Conservation (phyloP, 1,284 basidiomycete species). For the Malassezia nana region DNA sequence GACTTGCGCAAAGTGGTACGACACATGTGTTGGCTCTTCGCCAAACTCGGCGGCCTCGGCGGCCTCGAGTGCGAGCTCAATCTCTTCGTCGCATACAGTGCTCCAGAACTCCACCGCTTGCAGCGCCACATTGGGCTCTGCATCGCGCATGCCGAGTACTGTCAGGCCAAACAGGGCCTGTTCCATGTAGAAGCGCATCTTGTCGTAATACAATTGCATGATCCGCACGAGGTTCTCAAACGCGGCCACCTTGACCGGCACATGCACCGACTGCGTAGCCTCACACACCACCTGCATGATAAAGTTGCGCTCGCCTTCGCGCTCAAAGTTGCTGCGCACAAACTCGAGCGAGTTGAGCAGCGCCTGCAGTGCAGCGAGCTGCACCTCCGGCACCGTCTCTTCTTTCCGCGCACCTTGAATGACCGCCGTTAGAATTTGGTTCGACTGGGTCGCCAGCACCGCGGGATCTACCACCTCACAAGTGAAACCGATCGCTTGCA, state of each 20-base stretch:
- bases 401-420: constrained; percentile 96
- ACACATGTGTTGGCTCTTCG: constrained; percentile 77
- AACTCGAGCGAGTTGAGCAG: constrained; percentile 95
- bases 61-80: constrained; percentile 81
- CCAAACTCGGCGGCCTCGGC: constrained; percentile 87
- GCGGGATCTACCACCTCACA: constrained; percentile 75
- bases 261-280: constrained; percentile 83
- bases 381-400: constrained; percentile 75
- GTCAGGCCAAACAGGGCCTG: constrained; percentile 93
- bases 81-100: constrained; percentile 95
- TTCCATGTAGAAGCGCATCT: constrained; percentile 99
- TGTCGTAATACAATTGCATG: constrained; percentile 97
- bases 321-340: constrained; percentile 89
- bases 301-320: constrained; percentile 82
- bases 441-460: constrained; percentile 74
- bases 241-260: constrained; percentile 51
- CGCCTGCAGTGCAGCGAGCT: constrained; percentile 85
- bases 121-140: constrained; percentile 78
- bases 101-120: constrained; percentile 99
- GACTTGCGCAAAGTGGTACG: constrained; percentile 82
- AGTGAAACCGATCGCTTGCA: constrained; percentile 92
- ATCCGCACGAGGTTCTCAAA: constrained; percentile 93
- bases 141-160: constrained; percentile 94
- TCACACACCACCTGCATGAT: constrained; percentile 99
- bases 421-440: constrained; percentile 96